A percentile compares a stretch with the other conserved stretches of the same genome.
Conservation (phyloP, 306 rosid species). For the Ormosia emarginata region DNA sequence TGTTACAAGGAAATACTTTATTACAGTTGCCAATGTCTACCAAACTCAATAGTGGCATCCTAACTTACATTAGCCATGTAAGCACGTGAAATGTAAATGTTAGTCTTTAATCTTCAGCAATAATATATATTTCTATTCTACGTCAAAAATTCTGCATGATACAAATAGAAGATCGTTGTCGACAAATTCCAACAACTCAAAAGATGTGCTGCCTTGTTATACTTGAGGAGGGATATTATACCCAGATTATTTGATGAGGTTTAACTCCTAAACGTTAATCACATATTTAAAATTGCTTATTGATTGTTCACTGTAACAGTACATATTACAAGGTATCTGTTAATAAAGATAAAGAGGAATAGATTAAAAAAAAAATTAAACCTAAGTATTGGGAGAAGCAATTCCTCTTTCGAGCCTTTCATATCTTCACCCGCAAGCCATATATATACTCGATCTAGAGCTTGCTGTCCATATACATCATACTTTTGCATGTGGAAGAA, state of each 20-base stretch:
- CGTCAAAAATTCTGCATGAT: not conserved
- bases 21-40: slow-evolving; percentile 16
- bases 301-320: not conserved
- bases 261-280: slow-evolving; percentile 1
- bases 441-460: not conserved
- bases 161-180: not conserved
- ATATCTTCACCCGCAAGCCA: slow-evolving; percentile 29
- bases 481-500: not conserved
- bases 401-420: not conserved
- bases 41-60: slow-evolving; percentile 20
- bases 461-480: not conserved
- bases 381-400: not conserved
- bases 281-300: not conserved
- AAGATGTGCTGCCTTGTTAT: not conserved
- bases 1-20: slow-evolving; percentile 10
- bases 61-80: slow-evolving; percentile 7
- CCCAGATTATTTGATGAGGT: not conserved
- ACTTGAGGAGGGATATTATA: not conserved
- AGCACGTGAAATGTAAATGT: not conserved
- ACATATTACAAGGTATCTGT: not conserved
- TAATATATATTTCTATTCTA: not conserved
- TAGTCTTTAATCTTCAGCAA: not conserved
- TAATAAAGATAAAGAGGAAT: not conserved
- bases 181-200: not conserved
- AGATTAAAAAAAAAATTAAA: not conserved